Conservation (phyloP, 352 stramenopile species). For the Globisporangium nagaii region DNA sequence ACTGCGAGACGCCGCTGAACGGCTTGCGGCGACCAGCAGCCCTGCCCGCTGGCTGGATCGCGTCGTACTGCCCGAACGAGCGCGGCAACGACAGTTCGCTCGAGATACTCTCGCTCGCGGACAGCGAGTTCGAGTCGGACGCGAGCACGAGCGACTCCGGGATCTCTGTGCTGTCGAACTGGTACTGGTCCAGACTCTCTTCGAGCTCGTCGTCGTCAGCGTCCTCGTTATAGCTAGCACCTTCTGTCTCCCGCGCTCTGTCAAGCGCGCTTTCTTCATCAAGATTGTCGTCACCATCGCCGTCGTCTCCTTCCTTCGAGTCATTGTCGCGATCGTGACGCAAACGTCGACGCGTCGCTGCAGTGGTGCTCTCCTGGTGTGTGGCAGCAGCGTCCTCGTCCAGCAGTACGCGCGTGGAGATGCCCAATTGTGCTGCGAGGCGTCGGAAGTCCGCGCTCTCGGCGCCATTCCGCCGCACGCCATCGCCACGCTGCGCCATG, state of each 20-base stretch:
- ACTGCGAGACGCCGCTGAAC: conserved; percentile 26
- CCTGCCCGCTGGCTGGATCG: background rate
- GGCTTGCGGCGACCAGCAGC: conserved; percentile 1
- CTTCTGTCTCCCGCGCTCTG: background rate
- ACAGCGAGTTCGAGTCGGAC: conserved; percentile 38
- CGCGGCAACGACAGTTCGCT: conserved; percentile 67
- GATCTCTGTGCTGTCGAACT: conserved; percentile 6
- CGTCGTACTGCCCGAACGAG: conserved; percentile 63
- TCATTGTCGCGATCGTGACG: conserved; percentile 17
- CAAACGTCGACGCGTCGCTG: background rate
- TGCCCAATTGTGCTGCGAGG: conserved; percentile 48
- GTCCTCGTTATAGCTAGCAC: conserved; percentile 16
- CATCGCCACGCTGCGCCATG: background rate
- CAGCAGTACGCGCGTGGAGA: conserved; percentile 33
- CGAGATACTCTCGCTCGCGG: conserved; percentile 58
- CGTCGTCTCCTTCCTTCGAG: conserved; percentile 12
- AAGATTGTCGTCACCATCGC: conserved; percentile 10
- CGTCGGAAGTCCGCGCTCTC: conserved; percentile 32
- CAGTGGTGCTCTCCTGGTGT: background rate
- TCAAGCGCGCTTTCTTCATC: background rate
- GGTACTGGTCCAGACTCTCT: conserved; percentile 10
- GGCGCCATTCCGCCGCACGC: background rate
- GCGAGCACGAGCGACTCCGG: conserved; percentile 22
- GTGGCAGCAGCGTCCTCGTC: conserved; percentile 4
- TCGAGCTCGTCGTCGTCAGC: conserved; percentile 21